Percentiles rank a stretch among this genome's conserved stretches.
phyloP scores from a whole-genome alignment of 208 protist species.

The Balamuthia mandrillaris region DNA sequence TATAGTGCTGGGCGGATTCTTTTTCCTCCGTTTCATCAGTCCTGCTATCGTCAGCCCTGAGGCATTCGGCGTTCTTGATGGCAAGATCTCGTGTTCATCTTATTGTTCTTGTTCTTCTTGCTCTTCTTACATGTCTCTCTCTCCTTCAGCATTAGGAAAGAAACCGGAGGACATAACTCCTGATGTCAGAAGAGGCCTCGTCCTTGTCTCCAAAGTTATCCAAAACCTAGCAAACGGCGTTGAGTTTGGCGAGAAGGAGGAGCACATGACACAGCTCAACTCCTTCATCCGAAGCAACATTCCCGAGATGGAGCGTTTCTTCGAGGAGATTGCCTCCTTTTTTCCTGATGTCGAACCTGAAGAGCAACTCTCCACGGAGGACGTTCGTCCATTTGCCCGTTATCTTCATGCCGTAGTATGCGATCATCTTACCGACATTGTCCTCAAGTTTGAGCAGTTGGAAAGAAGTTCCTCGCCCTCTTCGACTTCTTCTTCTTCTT shows the following conservation, averaged over 20 bases:
- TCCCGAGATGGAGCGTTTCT: not conserved
- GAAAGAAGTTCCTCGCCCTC: no score
- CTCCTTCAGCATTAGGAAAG: not conserved
- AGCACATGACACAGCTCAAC: not conserved
- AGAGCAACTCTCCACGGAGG: no score
- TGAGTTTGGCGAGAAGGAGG: slow-evolving; percentile 11
- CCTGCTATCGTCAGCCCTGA: not conserved
- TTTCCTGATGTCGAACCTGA: no score
- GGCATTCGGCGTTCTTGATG: not conserved
- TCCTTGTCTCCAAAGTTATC: slow-evolving; percentile 3
- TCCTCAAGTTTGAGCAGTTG: no score
- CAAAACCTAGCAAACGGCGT: slow-evolving; percentile 21
- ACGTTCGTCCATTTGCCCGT: no score
- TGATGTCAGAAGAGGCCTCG: not conserved
- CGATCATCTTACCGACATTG: no score
- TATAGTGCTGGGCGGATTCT: not conserved
- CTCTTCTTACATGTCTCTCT: not conserved
- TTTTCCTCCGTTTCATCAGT: slow-evolving; percentile 7
- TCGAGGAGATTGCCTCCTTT: not conserved
- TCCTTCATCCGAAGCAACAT: not conserved
- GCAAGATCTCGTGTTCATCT: not conserved
- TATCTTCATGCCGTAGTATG: no score
- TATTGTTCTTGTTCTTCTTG: not conserved
- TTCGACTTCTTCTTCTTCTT: no score
- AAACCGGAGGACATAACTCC: not conserved